Evolutionary conservation across 495 filamentous ascomycete species (phyloP).

Genomic region (Barbatosphaeria neglecta): DNA sequence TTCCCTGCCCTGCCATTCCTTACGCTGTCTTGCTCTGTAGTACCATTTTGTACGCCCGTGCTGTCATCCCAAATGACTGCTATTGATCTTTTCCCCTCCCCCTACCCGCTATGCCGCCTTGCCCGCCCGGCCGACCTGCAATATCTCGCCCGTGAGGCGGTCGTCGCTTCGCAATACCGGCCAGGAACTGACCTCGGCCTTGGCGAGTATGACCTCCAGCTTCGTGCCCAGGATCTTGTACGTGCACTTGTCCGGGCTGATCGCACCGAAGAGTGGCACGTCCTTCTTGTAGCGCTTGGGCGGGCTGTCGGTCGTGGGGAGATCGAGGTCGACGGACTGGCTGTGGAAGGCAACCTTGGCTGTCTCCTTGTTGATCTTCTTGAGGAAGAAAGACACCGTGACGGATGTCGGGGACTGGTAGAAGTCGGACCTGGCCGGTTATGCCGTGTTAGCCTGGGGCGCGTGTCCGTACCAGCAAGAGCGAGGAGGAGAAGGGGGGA

Average conservation of each 20-base stretch:
- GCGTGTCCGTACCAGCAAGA: not conserved
- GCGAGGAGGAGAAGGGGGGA: not conserved
- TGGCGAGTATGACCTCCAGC: conserved; percentile 73
- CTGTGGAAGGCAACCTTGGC: conserved; percentile 57
- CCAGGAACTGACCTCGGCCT: conserved; percentile 77
- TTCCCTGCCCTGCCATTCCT: too few species aligned
- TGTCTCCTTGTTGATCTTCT: conserved; percentile 81
- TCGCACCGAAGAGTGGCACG: conserved; percentile 63
- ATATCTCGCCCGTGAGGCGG: conserved; percentile 61
- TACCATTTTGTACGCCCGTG: too few species aligned
- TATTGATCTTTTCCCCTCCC: conserved; percentile 6
- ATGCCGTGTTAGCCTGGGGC: conserved; percentile 5
- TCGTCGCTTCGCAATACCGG: conserved; percentile 82
- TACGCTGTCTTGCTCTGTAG: too few species aligned
- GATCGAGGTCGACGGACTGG: conserved; percentile 55
- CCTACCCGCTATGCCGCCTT: conserved; percentile 34
- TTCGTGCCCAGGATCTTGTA: conserved; percentile 93
- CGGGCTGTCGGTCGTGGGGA: conserved; percentile 64
- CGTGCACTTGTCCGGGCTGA: conserved; percentile 59
- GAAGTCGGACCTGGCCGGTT: conserved; percentile 61
- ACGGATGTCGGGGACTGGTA: conserved; percentile 83
- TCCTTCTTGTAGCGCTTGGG: conserved; percentile 67
- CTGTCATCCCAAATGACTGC: too few species aligned
- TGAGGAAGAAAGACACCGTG: conserved; percentile 87
- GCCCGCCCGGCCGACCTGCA: conserved; percentile 72